These are phyloP conservation scores for Monascus purpureus DNA, from an alignment of 495 filamentous ascomycete genomes.

Conservation along the genomic window DNA sequence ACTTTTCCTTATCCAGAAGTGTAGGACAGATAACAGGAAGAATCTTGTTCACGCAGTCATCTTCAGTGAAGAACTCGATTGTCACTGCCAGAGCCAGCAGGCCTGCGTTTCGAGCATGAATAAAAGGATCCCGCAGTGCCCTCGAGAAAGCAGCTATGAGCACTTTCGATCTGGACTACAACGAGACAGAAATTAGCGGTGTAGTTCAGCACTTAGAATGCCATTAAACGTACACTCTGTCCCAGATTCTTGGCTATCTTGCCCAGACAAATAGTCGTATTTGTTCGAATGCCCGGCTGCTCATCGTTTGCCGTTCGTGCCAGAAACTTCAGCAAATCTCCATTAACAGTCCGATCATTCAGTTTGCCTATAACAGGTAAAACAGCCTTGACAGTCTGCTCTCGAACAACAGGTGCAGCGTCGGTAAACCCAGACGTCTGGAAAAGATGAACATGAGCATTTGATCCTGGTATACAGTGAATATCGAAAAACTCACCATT, in stretches of 20 bases:
- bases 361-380: constrained; percentile 75
- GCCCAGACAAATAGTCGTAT: constrained; percentile 93
- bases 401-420: constrained; percentile 75
- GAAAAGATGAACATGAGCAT: constrained; percentile 3
- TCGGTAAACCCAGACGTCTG: constrained; percentile 87
- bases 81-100: constrained; percentile 77
- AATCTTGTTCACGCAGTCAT: constrained; percentile 75
- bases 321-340: constrained; percentile 77
- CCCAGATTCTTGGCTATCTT: constrained; percentile 88
- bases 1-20: constrained; percentile 81
- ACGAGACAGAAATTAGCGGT: constrained; percentile 11
- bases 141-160: constrained; percentile 82
- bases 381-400: constrained; percentile 90
- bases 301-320: constrained; percentile 97
- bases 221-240: constrained; percentile 45
- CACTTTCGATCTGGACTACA: constrained; percentile 66
- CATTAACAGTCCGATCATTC: constrained; percentile 83
- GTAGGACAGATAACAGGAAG: constrained; percentile 71
- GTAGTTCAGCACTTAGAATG: neutral
- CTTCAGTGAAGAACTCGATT: constrained; percentile 71
- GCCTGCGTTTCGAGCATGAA: constrained; percentile 81
- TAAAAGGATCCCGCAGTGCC: constrained; percentile 81
- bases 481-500: constrained; percentile 41
- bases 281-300: constrained; percentile 92
- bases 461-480: neutral